Conservation (phyloP, 1,139 yeast genomes). For the Candida gigantensis region DNA sequence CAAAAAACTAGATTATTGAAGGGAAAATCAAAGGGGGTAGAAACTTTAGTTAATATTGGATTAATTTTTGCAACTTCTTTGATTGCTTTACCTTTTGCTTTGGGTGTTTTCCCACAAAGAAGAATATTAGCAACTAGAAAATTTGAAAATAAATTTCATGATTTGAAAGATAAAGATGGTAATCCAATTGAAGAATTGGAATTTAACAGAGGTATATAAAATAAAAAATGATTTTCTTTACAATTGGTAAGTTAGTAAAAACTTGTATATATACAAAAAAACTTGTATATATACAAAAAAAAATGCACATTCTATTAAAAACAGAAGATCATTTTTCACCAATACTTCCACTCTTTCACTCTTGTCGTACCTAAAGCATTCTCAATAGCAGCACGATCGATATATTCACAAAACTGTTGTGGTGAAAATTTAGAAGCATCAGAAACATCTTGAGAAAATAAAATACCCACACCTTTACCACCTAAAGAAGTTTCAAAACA, state of each 20-base stretch:
- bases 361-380: conserved; percentile 42
- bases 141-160: conserved; percentile 65
- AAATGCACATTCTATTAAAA: conserved; percentile 7
- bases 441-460: conserved; percentile 26
- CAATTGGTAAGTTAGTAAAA: too few relatives aligned
- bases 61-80: conserved; percentile 83
- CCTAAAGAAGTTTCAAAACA: conserved; percentile 85
- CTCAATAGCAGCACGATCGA: conserved; percentile 50
- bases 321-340: conserved; percentile 38
- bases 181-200: conserved; percentile 60
- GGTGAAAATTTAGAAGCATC: conserved; percentile 12
- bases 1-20: conserved; percentile 65
- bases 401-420: conserved; percentile 37
- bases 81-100: conserved; percentile 87
- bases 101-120: conserved; percentile 93
- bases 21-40: conserved; percentile 64
- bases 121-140: conserved; percentile 56
- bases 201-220: conserved; percentile 88
- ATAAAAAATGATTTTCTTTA: too few relatives aligned
- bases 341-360: conserved; percentile 56
- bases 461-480: conserved; percentile 80
- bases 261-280: not conserved
- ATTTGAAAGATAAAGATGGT: conserved; percentile 64
- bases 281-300: conserved; percentile 4
- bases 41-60: conserved; percentile 75